These are phyloP conservation scores for Cryptococcus sp. DNA, from an alignment of 1,284 basidiomycete genomes.

Conservation along the genomic window DNA sequence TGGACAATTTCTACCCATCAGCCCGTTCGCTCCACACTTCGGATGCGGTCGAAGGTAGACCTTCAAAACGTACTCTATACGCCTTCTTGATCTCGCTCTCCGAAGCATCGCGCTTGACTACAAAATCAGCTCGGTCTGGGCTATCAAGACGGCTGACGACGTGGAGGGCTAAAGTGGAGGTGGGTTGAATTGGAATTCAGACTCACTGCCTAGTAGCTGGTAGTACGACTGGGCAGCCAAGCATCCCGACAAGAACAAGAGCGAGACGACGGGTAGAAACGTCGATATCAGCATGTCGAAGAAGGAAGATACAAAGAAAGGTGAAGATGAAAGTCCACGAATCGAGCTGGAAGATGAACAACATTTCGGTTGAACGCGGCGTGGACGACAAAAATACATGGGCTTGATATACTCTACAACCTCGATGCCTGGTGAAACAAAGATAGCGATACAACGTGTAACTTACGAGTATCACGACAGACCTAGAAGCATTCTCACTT, in stretches of 20 bases:
- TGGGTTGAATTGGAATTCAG: neutral
- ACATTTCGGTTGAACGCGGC: too few species aligned
- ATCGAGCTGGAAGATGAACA: too few species aligned
- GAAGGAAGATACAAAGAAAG: too few species aligned
- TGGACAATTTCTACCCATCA: constrained; percentile 62
- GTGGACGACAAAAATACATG: too few species aligned
- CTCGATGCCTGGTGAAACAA: too few species aligned
- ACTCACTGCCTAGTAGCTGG: constrained; percentile 45
- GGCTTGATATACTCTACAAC: too few species aligned
- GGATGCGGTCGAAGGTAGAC: too few species aligned
- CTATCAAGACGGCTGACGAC: constrained; percentile 6
- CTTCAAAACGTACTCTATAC: constrained; percentile 54
- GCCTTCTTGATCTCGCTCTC: constrained; percentile 84
- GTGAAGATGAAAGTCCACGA: too few species aligned
- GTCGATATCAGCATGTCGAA: constrained; percentile 32
- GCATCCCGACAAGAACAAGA: constrained; percentile 32
- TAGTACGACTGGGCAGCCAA: constrained; percentile 45
- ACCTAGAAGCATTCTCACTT: constrained; percentile 22
- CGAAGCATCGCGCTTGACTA: constrained; percentile 71
- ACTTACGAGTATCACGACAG: too few species aligned
- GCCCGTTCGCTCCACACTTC: too few species aligned
- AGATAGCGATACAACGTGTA: too few species aligned
- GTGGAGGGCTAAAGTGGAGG: constrained; percentile 7
- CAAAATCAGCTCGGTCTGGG: constrained; percentile 7
- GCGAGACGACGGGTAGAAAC: constrained; percentile 24